These are phyloP conservation scores for Coriaria nepalensis DNA, from an alignment of 306 rosid species.

Conservation along the genomic window DNA sequence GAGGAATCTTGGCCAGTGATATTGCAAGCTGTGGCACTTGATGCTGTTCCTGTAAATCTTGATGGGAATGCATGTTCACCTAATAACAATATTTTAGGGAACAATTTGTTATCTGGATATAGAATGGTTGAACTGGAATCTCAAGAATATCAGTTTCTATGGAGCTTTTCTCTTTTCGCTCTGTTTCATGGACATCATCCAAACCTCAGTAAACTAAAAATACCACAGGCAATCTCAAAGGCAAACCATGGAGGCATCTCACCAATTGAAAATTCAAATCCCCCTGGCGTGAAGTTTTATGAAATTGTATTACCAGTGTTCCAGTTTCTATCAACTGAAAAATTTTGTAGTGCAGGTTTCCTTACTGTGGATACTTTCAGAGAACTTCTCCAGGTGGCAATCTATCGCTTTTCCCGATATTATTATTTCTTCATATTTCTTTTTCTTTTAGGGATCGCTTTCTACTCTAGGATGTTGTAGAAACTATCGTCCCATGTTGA, in stretches of 20 bases:
- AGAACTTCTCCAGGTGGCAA: slow-evolving; percentile 77
- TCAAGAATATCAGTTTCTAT: slow-evolving; percentile 63
- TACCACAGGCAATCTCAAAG: slow-evolving; percentile 29
- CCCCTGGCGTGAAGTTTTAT: slow-evolving; percentile 42
- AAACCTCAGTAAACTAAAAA: slow-evolving; percentile 34
- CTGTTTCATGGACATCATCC: slow-evolving; percentile 57
- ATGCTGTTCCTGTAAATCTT: slow-evolving; percentile 66
- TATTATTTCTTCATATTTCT: neutral
- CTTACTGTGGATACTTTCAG: slow-evolving; percentile 57
- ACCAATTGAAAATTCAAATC: slow-evolving; percentile 29
- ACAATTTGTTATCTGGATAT: slow-evolving; percentile 41
- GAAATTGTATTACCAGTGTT: slow-evolving; percentile 74
- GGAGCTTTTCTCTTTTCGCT: slow-evolving; percentile 84
- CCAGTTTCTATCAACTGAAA: slow-evolving; percentile 61
- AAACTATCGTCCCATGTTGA: too few relatives aligned
- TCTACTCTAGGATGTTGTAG: too few relatives aligned
- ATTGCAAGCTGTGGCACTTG: slow-evolving; percentile 88
- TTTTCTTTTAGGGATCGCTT: too few relatives aligned
- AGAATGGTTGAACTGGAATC: slow-evolving; percentile 71
- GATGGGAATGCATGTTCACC: slow-evolving; percentile 32
- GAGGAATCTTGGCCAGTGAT: slow-evolving; percentile 99
- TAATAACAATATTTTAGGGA: slow-evolving; percentile 20
- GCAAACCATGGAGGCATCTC: slow-evolving; percentile 28
- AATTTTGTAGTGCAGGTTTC: slow-evolving; percentile 48
- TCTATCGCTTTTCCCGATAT: slow-evolving; percentile 15